Base-by-base conservation (phyloP, 129 eudicot genomes). In the Artemisia tridentata region DNA sequence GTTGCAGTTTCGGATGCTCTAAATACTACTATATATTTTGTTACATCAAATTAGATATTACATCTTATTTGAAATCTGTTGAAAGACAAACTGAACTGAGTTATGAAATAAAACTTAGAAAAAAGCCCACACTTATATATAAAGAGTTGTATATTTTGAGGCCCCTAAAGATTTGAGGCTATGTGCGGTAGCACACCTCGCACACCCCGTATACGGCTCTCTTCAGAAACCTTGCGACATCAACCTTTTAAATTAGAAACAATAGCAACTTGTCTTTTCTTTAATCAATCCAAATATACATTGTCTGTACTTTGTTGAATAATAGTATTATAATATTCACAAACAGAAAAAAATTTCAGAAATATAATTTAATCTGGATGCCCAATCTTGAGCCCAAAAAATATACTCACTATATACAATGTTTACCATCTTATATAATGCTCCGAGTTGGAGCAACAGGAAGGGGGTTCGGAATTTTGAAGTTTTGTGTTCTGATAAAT, bases 381-480 rank as follows among this genome's bases (percentile, higher is more conserved):
- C 72, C 65, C 49, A 75, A 65, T 21, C 67, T 56, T 69, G 57
- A 51, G 46, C 62, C 54, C 19, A 19, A 77, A 62, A 69, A 77
- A 51, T 48, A 27, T 57, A 29, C 51, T 61, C 73, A 43, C 60
- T 63, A 67, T 63, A 69, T 77, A 62, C 72, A 45, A 23, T 45
- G 57, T 11, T 1, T 7, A 38, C 45, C 9, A 7, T 5, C 45
- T 38, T 38, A 38, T 38, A 63, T 46, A 14, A 62, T 63, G 66
- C 46, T 78, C 43, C 52, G 69, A 31, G 53, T 65, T 61, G 67
- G 63, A 77, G 53, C 74, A 80, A 52, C 59, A 12, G 76, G 67
- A 78, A 82, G 73, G 14, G 81, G 82, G 78, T 74, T 84, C 3
- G 95, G 89, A 63, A 87, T 75, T 84, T 82, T 84, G 84, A 84